Evolutionary conservation across 2,329 filamentous ascomycete species (phyloP).

Genomic region (Sphaerulina vaccinii): DNA sequence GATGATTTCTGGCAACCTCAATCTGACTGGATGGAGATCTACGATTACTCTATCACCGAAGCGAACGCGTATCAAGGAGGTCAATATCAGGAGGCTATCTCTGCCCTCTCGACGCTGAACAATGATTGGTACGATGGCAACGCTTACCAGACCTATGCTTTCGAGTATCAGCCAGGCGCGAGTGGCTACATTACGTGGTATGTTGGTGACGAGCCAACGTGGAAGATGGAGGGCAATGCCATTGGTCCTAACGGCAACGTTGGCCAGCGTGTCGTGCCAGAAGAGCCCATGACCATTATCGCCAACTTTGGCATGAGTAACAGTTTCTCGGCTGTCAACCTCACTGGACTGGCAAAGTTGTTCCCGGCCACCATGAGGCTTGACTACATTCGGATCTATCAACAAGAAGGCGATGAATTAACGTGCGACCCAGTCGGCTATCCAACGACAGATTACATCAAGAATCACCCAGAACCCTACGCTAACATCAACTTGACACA

Average conservation of each 20-base stretch:
- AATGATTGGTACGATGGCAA: conserved; percentile 66
- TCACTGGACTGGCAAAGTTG: conserved; percentile 54
- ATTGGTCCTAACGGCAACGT: conserved; percentile 69
- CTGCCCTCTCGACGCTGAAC: conserved; percentile 61
- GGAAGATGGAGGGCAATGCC: conserved; percentile 60
- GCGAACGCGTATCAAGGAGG: conserved; percentile 64
- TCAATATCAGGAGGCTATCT: conserved; percentile 63
- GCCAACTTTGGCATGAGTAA: conserved; percentile 70
- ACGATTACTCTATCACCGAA: conserved; percentile 56
- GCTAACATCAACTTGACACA: conserved; percentile 62
- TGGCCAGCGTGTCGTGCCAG: conserved; percentile 62
- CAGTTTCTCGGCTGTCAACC: conserved; percentile 62
- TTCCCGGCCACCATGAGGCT: conserved; percentile 65
- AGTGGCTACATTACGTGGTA: conserved; percentile 66
- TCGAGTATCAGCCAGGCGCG: conserved; percentile 62
- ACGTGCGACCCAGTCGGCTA: conserved; percentile 69
- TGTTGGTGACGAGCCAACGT: conserved; percentile 63
- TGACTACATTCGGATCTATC: conserved; percentile 70
- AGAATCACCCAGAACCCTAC: conserved; percentile 60
- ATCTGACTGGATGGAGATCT: conserved; percentile 62
- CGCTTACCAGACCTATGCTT: conserved; percentile 61
- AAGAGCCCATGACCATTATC: conserved; percentile 66
- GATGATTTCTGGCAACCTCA: conserved; percentile 66
- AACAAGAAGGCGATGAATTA: conserved; percentile 56
- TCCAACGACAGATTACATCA: conserved; percentile 67